Conservation (phyloP, 306 rosid genomes). For the Datisca glomerata region DNA sequence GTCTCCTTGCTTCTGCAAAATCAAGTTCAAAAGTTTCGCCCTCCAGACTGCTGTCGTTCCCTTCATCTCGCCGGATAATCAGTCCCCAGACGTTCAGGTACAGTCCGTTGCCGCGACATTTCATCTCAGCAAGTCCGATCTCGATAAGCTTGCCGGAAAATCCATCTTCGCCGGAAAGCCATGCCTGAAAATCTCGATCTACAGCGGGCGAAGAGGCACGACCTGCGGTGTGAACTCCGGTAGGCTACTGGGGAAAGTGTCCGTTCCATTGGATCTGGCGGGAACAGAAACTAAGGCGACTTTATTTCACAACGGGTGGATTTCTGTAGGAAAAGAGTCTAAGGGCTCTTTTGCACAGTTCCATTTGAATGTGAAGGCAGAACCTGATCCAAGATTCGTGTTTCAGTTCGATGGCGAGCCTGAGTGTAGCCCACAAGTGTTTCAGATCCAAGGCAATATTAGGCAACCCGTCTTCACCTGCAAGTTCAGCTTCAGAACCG, state of each 20-base stretch:
- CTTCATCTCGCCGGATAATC: constrained; percentile 26
- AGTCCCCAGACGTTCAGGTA: constrained; percentile 26
- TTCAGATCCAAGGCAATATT: constrained; percentile 53
- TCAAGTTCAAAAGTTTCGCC: constrained; percentile 43
- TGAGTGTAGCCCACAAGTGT: constrained; percentile 54
- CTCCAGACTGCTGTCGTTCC: constrained; percentile 46
- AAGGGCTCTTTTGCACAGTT: constrained; percentile 42
- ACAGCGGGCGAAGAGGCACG: constrained; percentile 41
- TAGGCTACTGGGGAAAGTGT: constrained; percentile 23
- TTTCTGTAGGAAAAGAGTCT: constrained; percentile 34
- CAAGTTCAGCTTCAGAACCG: constrained; percentile 46
- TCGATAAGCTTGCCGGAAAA: constrained; percentile 26
- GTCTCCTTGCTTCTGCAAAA: constrained; percentile 55
- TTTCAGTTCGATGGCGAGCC: constrained; percentile 62
- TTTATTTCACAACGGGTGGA: constrained; percentile 46
- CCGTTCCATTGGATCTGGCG: constrained; percentile 35
- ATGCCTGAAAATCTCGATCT: constrained; percentile 33
- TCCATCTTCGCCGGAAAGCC: constrained; percentile 30
- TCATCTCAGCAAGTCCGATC: constrained; percentile 41
- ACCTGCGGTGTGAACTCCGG: constrained; percentile 53
- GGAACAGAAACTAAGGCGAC: constrained; percentile 29
- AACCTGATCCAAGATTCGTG: constrained; percentile 53
- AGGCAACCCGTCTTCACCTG: constrained; percentile 55
- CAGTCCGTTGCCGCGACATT: constrained; percentile 38
- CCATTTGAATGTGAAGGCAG: constrained; percentile 44